These are phyloP conservation scores for Termitomyces sp. DNA, from an alignment of 768 basidiomycete species.

Conservation along the genomic window DNA sequence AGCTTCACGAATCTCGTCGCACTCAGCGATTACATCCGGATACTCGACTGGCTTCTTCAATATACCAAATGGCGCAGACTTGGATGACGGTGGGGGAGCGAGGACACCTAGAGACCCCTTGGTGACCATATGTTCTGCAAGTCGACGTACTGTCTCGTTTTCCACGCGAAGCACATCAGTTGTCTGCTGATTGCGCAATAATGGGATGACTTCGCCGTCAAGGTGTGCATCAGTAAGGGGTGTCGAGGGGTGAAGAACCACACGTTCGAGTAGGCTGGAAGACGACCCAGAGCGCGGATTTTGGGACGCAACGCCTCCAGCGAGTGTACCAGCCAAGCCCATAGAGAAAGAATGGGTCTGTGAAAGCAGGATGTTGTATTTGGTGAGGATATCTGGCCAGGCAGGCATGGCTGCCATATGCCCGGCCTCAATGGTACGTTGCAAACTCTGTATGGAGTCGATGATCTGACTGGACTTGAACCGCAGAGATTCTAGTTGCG, in stretches of 20 bases:
- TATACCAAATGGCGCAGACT: slow-evolving; percentile 6
- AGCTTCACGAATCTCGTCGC: slow-evolving; percentile 56
- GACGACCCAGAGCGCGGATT: slow-evolving; percentile 11
- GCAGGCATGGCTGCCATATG: slow-evolving; percentile 60
- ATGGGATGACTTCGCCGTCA: slow-evolving; percentile 67
- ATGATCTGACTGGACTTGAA: slow-evolving; percentile 78
- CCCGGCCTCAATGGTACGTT: slow-evolving; percentile 56
- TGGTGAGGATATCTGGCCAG: slow-evolving; percentile 84
- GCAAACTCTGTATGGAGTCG: slow-evolving; percentile 65
- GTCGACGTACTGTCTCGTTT: slow-evolving; percentile 63
- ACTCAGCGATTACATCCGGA: slow-evolving; percentile 63
- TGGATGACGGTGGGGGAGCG: slow-evolving; percentile 23
- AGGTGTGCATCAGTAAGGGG: slow-evolving; percentile 59
- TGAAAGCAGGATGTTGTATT: slow-evolving; percentile 80
- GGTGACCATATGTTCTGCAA: slow-evolving; percentile 62
- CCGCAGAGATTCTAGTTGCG: slow-evolving; percentile 70
- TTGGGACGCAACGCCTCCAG: background rate
- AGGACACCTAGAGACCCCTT: slow-evolving; percentile 50
- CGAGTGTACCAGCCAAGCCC: slow-evolving; percentile 24
- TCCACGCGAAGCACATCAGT: slow-evolving; percentile 69
- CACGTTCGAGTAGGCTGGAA: slow-evolving; percentile 52
- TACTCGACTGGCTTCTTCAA: slow-evolving; percentile 40
- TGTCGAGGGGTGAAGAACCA: slow-evolving; percentile 61
- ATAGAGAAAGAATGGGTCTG: slow-evolving; percentile 77
- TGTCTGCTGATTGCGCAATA: slow-evolving; percentile 77